Base-by-base conservation (phyloP, 768 basidiomycete species). In the Mycena galericulata region DNA sequence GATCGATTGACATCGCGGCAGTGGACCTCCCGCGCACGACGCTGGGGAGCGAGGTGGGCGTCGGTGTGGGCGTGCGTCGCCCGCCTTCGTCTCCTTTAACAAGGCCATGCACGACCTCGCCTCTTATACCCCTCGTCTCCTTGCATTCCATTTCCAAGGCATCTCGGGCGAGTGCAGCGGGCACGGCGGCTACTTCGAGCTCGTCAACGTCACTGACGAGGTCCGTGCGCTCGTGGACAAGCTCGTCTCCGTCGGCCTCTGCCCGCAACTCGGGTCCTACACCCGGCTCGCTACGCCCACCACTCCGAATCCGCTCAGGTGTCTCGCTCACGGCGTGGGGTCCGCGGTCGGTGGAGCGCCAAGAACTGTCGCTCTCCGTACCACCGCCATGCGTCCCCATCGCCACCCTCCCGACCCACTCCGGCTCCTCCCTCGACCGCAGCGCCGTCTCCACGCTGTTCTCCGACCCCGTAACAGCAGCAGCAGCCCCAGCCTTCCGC, bases 91-190 rank as follows among this genome's bases (percentile, higher is more conserved):
- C 79, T n/a, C n/a, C n/a, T n/a, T n/a, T n/a, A n/a, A 82, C 61
- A 81, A 32, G 4, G 11, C 89, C 58, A 15, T 41, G 84, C 82
- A 0, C 57, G 81, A 86, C 45, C 82, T 92, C 70, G 78, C 87
- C 59, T 93, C 86, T 88, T 61, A 81, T 96, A 62, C 89, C 94
- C 47, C 90, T 99, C 77, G 84, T 99, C 60, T 96, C 94, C 49
- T 98, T 98, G 90, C 97, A 99, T 83, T 96, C 94, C 60, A 97
- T 97, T 77, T 97, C 95, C 63, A 99, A 99, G 80, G 97, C 59
- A 94, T 98, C 68, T 89, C 88, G 40, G 97, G 97, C 66, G 97
- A 99, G 81, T 99, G 98, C 78, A 98, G 98, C 2, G 86, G 97
- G n/a, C 88, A 97, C 53, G 97, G 97, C 36, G 97, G 97, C 3